Evolutionary conservation across 2,329 filamentous ascomycete genomes (phyloP).

Genomic region (Nemania sp.): DNA sequence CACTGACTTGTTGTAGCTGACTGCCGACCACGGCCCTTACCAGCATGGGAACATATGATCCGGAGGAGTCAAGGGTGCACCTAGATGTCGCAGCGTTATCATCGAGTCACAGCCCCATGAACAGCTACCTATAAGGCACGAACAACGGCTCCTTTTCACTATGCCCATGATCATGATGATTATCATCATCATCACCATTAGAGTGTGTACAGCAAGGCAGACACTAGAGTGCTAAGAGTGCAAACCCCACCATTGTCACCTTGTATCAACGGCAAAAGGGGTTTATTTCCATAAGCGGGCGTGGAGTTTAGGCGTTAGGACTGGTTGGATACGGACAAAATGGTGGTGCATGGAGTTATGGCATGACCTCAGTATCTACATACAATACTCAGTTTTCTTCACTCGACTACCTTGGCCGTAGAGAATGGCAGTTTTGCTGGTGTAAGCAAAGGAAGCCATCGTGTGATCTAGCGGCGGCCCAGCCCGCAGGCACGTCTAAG

Average conservation of each 20-base stretch:
- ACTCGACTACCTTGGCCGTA: neutral
- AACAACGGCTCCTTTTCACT: neutral
- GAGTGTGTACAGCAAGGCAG: constrained; percentile 24
- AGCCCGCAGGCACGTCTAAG: constrained; percentile 26
- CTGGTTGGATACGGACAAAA: neutral
- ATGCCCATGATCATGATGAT: too few relatives aligned
- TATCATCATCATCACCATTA: constrained; percentile 18
- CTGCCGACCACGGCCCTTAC: constrained; percentile 48
- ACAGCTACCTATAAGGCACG: constrained; percentile 6
- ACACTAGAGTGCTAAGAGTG: constrained; percentile 31
- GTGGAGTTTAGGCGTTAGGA: constrained; percentile 27
- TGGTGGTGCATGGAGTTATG: constrained; percentile 17
- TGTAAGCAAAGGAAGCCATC: constrained; percentile 24
- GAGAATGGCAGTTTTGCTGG: neutral
- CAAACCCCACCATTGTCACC: constrained; percentile 29
- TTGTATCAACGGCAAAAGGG: constrained; percentile 13
- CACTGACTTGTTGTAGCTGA: constrained; percentile 43
- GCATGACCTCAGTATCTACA: constrained; percentile 23
- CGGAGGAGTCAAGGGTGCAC: constrained; percentile 46
- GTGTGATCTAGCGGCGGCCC: constrained; percentile 33
- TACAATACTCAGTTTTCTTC: neutral
- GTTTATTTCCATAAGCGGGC: constrained; percentile 24
- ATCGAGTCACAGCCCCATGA: constrained; percentile 5
- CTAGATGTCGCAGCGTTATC: constrained; percentile 33
- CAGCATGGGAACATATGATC: constrained; percentile 52